Conservation (phyloP, 2,329 filamentous ascomycete genomes). For the Knoxdaviesia proteae region DNA sequence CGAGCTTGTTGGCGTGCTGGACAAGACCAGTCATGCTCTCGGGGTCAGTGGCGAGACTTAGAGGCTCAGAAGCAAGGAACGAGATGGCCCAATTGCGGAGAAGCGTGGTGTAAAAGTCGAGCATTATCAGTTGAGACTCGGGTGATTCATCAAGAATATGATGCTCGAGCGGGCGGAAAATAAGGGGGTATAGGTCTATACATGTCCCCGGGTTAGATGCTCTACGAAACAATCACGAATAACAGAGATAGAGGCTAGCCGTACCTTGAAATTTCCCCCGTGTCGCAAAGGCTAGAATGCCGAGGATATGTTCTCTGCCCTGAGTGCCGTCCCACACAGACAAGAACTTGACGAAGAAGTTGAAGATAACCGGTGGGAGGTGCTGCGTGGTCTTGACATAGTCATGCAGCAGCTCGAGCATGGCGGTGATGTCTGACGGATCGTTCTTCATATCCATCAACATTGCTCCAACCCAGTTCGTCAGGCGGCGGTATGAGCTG, state of each 20-base stretch:
- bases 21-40: slow-evolving; percentile 19
- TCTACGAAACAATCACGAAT: too few species aligned
- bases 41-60: slow-evolving; percentile 14
- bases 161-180: slow-evolving; percentile 30
- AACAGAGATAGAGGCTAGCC: not conserved
- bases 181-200: slow-evolving; percentile 26
- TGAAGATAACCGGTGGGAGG: slow-evolving; percentile 25
- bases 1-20: slow-evolving; percentile 30
- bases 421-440: slow-evolving; percentile 27
- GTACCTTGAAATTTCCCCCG: slow-evolving; percentile 35
- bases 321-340: slow-evolving; percentile 39
- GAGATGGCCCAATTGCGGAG: slow-evolving; percentile 36
- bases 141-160: slow-evolving; percentile 26
- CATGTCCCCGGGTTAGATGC: not conserved
- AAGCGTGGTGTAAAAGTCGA: slow-evolving; percentile 46
- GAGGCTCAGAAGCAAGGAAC: slow-evolving; percentile 18
- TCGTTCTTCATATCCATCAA: slow-evolving; percentile 33
- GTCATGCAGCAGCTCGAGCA: slow-evolving; percentile 32
- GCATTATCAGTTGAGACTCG: slow-evolving; percentile 34
- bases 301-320: slow-evolving; percentile 30
- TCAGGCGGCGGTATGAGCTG: slow-evolving; percentile 27
- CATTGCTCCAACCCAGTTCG: slow-evolving; percentile 36
- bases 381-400: slow-evolving; percentile 24
- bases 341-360: slow-evolving; percentile 32
- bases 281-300: slow-evolving; percentile 33